These are phyloP conservation scores for Pleurozium schreberi DNA, from an alignment of 225 moss, liverwort and hornwort genomes.

Conservation along the genomic window DNA sequence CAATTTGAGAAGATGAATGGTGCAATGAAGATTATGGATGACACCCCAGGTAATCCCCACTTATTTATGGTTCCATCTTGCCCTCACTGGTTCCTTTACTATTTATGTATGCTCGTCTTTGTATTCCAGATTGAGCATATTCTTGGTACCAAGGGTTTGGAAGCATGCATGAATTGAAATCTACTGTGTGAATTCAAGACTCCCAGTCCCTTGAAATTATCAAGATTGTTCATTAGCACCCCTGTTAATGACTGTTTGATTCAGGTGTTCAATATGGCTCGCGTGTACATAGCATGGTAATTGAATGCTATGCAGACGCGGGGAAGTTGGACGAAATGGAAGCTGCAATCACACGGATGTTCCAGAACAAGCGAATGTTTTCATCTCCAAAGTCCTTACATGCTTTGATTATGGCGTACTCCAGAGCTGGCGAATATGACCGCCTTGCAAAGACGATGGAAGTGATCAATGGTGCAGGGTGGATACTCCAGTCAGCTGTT, in stretches of 20 bases:
- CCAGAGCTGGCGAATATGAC: constrained; percentile 31
- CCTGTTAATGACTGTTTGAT: neutral
- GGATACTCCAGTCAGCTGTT: constrained; percentile 53
- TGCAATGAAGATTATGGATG: constrained; percentile 61
- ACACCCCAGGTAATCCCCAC: constrained; percentile 34
- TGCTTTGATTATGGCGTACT: constrained; percentile 53
- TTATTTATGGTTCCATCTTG: neutral
- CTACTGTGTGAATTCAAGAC: neutral
- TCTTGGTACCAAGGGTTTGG: neutral
- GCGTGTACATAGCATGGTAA: constrained; percentile 61
- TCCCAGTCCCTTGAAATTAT: neutral
- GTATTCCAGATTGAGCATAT: neutral
- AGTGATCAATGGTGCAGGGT: constrained; percentile 60
- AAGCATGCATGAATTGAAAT: neutral
- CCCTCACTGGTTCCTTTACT: neutral
- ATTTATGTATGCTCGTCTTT: neutral
- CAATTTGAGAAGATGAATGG: constrained; percentile 79
- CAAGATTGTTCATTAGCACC: neutral
- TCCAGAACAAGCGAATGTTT: constrained; percentile 63
- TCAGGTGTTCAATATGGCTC: constrained; percentile 40
- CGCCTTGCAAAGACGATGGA: constrained; percentile 45
- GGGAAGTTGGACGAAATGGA: constrained; percentile 84
- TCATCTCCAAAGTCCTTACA: constrained; percentile 54
- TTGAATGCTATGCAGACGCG: constrained; percentile 73
- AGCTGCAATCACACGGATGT: constrained; percentile 60